Conservation (phyloP, 176 grass and related monocot species). For the Cenchrus purpureus region DNA sequence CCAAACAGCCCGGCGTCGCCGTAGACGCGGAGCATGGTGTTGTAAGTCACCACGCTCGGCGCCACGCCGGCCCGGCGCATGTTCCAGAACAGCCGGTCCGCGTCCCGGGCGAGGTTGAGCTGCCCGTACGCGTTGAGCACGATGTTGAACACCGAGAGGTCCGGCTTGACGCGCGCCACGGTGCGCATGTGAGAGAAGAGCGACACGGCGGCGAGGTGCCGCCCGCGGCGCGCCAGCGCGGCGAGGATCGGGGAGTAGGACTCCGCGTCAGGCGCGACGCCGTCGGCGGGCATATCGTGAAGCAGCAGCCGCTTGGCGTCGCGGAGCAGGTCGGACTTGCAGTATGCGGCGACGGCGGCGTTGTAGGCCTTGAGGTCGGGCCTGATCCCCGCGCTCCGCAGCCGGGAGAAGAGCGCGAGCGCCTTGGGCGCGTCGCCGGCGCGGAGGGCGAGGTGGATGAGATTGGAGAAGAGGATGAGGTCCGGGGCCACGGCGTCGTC, state of each 20-base stretch:
- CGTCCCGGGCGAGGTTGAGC: constrained; percentile 80
- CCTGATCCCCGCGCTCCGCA: constrained; percentile 56
- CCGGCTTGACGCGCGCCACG: constrained; percentile 64
- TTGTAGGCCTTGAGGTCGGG: constrained; percentile 91
- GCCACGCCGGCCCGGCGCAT: constrained; percentile 71
- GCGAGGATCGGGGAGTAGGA: constrained; percentile 82
- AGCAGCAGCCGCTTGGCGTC: constrained; percentile 74
- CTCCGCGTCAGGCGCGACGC: constrained; percentile 67
- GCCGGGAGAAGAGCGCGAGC: constrained; percentile 84
- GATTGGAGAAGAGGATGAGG: constrained; percentile 80
- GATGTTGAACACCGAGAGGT: constrained; percentile 88
- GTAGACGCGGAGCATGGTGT: constrained; percentile 95
- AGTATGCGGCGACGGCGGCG: constrained; percentile 68
- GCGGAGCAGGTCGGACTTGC: constrained; percentile 65
- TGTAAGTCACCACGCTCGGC: constrained; percentile 87
- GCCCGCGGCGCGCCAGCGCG: constrained; percentile 67
- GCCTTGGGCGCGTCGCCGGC: constrained; percentile 70
- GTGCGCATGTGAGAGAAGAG: constrained; percentile 86
- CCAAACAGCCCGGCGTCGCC: constrained; percentile 91
- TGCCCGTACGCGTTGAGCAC: constrained; percentile 88
- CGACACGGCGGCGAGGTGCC: constrained; percentile 77
- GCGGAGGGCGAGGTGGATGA: constrained; percentile 80
- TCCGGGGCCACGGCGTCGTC: constrained; percentile 68
- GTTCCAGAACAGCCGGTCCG: constrained; percentile 88
- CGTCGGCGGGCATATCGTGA: constrained; percentile 66